Base-by-base conservation (phyloP, 2,329 filamentous ascomycete genomes). In the Colletotrichum sp. region DNA sequence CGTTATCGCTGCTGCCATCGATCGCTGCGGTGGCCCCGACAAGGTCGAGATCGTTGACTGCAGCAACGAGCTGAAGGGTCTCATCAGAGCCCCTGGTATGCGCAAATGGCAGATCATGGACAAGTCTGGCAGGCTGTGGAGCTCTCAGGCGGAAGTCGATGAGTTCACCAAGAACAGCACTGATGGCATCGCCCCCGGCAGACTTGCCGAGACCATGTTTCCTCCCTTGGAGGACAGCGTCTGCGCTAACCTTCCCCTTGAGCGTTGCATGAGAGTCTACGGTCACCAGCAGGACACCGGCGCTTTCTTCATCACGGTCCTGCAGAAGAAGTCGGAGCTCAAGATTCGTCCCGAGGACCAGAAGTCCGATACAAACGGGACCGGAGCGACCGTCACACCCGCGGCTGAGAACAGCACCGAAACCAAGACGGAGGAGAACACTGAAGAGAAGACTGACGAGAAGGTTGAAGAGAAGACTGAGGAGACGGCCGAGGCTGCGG, bases 261-360 rank as follows among this genome's bases (percentile, higher is more conserved):
- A 98, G 81, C 92, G 94, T 76, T 98, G 96, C 85, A 96, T 99
- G 90, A 92, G 97, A 77, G 93, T 99, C 8, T 99, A 99, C 84
- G 95, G 96, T 39, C 97, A 99, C 84, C 90, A 96, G 82, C 97
- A 99, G 85, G 96, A 99, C 81, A 99, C 97, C 5, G 97, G 97
- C 72, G 96, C 94, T 26, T 99, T 99, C 89, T 99, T 99, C 87
- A 98, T 99, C 83, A 94, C 96, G 1, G 96, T 98, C 1, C 87
- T 99, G 21, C 95, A 98, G 88, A 99, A 99, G 90, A 93, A 93
- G 83, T 91, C 92, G 30, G 97, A 98, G 79, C 96, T 98, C 83
- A 94, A 91, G 83, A 94, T 77, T 55, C 68, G 68, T 49, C 69
- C 76, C 93, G 10, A 94, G 91, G 84, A 93, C 93, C 26, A 75